phyloP scores from a whole-genome alignment of 371 early-diverging fungal genomes.

The Encephalitozoon romaleae region DNA sequence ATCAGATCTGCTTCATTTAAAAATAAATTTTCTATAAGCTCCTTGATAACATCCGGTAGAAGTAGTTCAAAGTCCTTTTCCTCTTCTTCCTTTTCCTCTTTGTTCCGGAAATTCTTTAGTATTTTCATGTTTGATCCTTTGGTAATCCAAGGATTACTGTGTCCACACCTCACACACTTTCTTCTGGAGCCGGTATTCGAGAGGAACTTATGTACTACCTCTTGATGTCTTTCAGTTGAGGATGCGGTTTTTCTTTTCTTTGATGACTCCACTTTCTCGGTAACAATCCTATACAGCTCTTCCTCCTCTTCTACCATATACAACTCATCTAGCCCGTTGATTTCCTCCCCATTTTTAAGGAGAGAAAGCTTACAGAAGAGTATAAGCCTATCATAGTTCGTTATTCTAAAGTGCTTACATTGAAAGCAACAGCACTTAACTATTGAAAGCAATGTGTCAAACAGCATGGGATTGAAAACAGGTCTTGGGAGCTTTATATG shows the following conservation, averaged over 20 bases:
- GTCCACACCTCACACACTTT: conserved; percentile 48
- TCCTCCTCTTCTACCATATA: conserved; percentile 1
- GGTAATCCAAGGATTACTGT: conserved; percentile 18
- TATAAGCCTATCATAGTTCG: conserved; percentile 42
- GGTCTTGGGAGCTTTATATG: conserved; percentile 49
- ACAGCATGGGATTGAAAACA: conserved; percentile 73
- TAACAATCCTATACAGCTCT: conserved; percentile 5
- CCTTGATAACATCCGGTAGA: conserved; percentile 12
- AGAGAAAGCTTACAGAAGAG: conserved; percentile 30
- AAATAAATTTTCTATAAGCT: conserved; percentile 24
- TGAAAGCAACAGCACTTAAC: conserved; percentile 75
- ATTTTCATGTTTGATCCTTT: conserved; percentile 20
- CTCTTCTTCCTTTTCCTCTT: not conserved
- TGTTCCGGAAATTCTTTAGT: not conserved
- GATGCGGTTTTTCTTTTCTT: not conserved
- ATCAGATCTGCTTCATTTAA: conserved; percentile 33
- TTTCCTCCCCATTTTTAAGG: conserved; percentile 17
- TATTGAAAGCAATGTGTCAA: conserved; percentile 71
- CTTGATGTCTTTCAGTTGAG: not conserved
- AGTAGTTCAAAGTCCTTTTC: not conserved
- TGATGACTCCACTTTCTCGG: not conserved
- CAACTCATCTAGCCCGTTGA: conserved; percentile 12
- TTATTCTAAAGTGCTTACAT: conserved; percentile 75
- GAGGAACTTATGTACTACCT: conserved; percentile 20
- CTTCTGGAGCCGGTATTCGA: not conserved